phyloP scores from a whole-genome alignment of 2,329 filamentous ascomycete species.

The Bipolaris zeicola region DNA sequence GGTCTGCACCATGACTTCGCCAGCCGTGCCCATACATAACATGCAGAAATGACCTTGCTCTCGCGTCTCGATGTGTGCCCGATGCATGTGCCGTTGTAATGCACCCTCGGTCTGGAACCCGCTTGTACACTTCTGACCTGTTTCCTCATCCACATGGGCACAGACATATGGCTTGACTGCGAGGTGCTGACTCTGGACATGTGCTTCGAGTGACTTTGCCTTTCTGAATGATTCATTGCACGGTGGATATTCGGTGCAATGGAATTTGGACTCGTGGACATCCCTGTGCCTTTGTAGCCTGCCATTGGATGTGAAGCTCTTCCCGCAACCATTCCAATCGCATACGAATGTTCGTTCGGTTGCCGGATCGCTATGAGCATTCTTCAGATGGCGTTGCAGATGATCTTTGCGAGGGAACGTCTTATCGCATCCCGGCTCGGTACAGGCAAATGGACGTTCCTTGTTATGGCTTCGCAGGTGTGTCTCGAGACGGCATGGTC shows the following conservation, averaged over 20 bases:
- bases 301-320: conserved; percentile 80
- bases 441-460: conserved; percentile 78
- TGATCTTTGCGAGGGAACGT: conserved; percentile 86
- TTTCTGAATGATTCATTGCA: conserved; percentile 85
- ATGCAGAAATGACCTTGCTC: conserved; percentile 71
- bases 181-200: conserved; percentile 78
- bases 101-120: conserved; percentile 76
- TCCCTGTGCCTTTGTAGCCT: conserved; percentile 76
- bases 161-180: conserved; percentile 75
- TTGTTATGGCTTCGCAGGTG: conserved; percentile 87
- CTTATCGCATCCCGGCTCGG: conserved; percentile 74
- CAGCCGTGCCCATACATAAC: conserved; percentile 62
- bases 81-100: conserved; percentile 72
- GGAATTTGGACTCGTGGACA: conserved; percentile 78
- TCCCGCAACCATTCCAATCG: conserved; percentile 72
- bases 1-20: conserved; percentile 31
- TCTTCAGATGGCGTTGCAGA: conserved; percentile 82
- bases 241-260: conserved; percentile 71
- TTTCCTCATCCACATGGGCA: conserved; percentile 59
- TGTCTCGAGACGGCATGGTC: conserved; percentile 74
- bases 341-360: conserved; percentile 71
- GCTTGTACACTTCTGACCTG: conserved; percentile 64
- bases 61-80: conserved; percentile 68
- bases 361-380: conserved; percentile 68
- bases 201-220: conserved; percentile 81